These are phyloP conservation scores for Pseudogymnoascus sp. DNA, from an alignment of 2,329 filamentous ascomycete species.

Conservation along the genomic window DNA sequence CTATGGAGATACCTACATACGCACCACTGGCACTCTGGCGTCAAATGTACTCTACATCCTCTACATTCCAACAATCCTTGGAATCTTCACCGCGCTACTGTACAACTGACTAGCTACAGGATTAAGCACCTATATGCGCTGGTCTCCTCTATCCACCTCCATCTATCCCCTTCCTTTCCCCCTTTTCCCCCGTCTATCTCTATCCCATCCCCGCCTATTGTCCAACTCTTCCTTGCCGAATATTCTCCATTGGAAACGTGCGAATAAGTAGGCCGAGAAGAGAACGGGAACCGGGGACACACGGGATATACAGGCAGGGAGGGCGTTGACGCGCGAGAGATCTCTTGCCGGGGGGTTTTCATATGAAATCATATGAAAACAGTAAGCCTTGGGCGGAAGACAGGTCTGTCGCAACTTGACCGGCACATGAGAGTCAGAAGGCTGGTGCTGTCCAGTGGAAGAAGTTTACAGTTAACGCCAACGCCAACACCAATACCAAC, in stretches of 20 bases:
- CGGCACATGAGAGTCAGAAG: not conserved
- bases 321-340: not conserved
- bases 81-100: not conserved
- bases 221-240: not conserved
- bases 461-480: not conserved
- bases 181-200: not conserved
- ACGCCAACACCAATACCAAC: not conserved
- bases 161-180: not conserved
- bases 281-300: not conserved
- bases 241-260: not conserved
- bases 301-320: not conserved
- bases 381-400: not conserved
- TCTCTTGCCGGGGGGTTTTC: not conserved
- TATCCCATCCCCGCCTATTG: not conserved
- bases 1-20: not conserved
- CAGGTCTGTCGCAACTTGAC: not conserved
- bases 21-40: not conserved
- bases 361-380: constrained; percentile 6
- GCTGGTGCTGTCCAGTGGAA: not conserved
- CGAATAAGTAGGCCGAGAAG: not conserved
- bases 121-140: not conserved
- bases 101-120: constrained; percentile 4
- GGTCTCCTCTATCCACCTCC: not conserved
- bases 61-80: not conserved
- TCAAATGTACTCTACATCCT: not conserved